Percentiles rank a stretch among this genome's conserved stretches.
phyloP scores from a whole-genome alignment of 148 eudicot species.

The Rhododendron ferrugineum region DNA sequence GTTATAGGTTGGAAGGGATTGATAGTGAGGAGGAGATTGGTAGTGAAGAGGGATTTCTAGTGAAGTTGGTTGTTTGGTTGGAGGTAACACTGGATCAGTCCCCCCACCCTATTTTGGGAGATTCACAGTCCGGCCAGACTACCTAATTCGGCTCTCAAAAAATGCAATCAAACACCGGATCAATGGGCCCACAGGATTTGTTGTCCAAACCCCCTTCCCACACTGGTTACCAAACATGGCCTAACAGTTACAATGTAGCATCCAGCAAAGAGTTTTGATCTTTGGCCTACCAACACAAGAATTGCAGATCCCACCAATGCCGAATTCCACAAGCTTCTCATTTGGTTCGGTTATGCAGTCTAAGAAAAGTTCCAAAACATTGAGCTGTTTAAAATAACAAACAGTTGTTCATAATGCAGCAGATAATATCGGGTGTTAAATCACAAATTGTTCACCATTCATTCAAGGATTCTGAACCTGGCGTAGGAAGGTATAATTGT shows the following conservation, averaged over 20 bases:
- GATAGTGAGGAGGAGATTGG: background rate
- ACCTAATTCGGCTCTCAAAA: background rate
- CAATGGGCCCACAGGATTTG: background rate
- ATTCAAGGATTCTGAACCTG: slow-evolving; percentile 15
- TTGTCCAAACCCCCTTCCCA: background rate
- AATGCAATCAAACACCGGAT: background rate
- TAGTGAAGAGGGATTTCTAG: background rate
- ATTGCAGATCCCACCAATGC: slow-evolving; percentile 53
- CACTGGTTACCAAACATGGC: background rate
- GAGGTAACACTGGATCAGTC: background rate
- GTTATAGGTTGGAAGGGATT: background rate
- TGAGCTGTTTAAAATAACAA: slow-evolving; percentile 45
- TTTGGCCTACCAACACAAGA: slow-evolving; percentile 47
- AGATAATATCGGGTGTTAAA: background rate
- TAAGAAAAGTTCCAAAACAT: slow-evolving; percentile 82
- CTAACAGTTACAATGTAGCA: background rate
- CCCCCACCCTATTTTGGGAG: background rate
- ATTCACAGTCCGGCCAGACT: background rate
- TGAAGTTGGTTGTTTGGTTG: background rate
- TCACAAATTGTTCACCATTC: background rate
- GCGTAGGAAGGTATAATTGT: slow-evolving; percentile 40
- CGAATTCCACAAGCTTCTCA: slow-evolving; percentile 70
- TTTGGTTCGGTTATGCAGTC: slow-evolving; percentile 87
- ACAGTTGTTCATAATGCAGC: background rate
- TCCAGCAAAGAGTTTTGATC: slow-evolving; percentile 16